Base-by-base conservation (phyloP, 192 early-diverging fungal species). In the Phycomyces blakesleeanus region DNA sequence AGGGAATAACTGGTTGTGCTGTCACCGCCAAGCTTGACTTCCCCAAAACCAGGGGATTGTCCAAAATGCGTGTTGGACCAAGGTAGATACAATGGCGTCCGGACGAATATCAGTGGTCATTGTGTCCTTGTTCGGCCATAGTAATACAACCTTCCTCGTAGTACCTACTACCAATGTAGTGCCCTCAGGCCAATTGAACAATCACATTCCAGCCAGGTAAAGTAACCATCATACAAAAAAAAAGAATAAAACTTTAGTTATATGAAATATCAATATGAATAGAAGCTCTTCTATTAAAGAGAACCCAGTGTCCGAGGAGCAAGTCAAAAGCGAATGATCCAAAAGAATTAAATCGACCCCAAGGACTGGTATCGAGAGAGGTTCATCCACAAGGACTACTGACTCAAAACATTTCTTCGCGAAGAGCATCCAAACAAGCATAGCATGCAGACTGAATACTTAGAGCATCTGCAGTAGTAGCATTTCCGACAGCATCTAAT, bases 11-110 rank as follows among this genome's bases (percentile, higher is more conserved):
- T 58, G 49, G 38, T 66, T n/a, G 64, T 66, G 22, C 21, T 55
- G 34, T 58, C 56, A 38, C 52, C 41, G 56, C 64, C 64, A 57
- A 44, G 25, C 44, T 66, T 66, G 55, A 66, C 64, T 49, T 66
- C 56, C 14, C 64, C 64, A 66, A 57, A 57, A 29, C 56, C 55
- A 52, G 39, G 37, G 21, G 55, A 58, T 41, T 66, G 29, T 11
- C 64, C 64, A 56, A n/a, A 66, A 54, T 34, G 50, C 56, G 15
- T 22, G 64, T 54, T 66, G 64, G 27, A 66, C 47, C 16, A 66
- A 25, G 52, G 51, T 66, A 18, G 56, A 66, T 57, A 66, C 53
- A 27, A 58, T 66, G 50, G 64, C 64, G 47, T 66, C 56, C 38
- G 64, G 55, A 60, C 58, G 58, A 60, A 54, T 62, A 12, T 3